Evolutionary conservation across 78 protist species (phyloP).

Genomic region (Monosiga brevicollis): DNA sequence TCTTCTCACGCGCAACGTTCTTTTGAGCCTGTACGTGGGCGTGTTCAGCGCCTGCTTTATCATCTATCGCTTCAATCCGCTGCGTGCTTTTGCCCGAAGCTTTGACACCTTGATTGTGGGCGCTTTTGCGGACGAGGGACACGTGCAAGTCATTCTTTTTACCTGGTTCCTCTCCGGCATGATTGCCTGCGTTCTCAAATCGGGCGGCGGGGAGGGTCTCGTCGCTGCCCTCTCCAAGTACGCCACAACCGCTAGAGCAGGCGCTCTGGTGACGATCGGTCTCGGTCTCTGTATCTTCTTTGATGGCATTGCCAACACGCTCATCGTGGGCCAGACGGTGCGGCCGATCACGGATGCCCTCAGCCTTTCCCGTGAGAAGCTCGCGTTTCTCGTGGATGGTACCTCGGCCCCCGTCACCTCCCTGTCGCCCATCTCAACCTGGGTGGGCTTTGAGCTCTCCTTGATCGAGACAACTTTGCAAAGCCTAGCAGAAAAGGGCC

Average conservation of each 20-base stretch:
- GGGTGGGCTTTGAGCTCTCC: constrained; percentile 20
- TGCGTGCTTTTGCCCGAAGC: background rate
- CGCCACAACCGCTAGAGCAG: background rate
- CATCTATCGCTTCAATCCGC: too few species aligned
- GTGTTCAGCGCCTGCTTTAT: constrained; percentile 8
- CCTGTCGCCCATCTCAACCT: constrained; percentile 15
- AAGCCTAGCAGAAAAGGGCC: too few species aligned
- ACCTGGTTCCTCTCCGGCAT: background rate
- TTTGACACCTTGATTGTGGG: background rate
- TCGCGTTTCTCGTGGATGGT: constrained; percentile 19
- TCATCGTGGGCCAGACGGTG: constrained; percentile 21
- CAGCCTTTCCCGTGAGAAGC: constrained; percentile 8
- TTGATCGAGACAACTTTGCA: constrained; percentile 6
- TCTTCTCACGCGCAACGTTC: too few species aligned
- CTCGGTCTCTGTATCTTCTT: constrained; percentile 9
- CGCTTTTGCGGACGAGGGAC: background rate
- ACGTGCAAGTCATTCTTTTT: background rate
- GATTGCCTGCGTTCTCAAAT: background rate
- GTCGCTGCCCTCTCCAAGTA: background rate
- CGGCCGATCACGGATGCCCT: background rate
- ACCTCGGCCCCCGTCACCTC: constrained; percentile 32
- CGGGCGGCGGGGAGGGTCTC: constrained; percentile 9
- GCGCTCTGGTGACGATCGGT: background rate
- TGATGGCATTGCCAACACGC: constrained; percentile 13
- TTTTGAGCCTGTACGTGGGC: background rate